Conservation (phyloP, 495 filamentous ascomycete genomes). For the Echria macrotheca region DNA sequence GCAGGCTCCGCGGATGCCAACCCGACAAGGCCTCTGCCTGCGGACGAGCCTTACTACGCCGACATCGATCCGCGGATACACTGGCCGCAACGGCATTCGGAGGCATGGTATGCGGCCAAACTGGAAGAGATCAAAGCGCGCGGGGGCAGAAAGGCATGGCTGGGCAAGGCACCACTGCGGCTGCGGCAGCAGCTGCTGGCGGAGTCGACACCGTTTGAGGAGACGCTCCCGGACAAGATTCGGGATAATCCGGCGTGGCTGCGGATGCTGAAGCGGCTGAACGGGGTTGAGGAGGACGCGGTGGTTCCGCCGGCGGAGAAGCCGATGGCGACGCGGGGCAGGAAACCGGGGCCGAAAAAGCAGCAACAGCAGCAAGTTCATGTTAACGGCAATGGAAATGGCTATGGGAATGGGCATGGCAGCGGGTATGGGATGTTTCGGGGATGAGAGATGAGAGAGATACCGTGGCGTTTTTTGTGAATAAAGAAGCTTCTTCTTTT, state of each 20-base stretch:
- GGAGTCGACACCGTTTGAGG: slow-evolving; percentile 14
- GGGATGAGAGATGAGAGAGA: too few relatives aligned
- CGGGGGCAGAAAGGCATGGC: slow-evolving; percentile 35
- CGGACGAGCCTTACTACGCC: slow-evolving; percentile 21
- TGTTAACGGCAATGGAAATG: neutral
- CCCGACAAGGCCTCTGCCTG: neutral
- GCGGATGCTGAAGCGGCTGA: slow-evolving; percentile 13
- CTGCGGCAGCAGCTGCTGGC: slow-evolving; percentile 25
- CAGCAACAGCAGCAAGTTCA: too few relatives aligned
- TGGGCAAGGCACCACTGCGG: slow-evolving; percentile 35
- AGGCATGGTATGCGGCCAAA: slow-evolving; percentile 37
- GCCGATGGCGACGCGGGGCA: neutral
- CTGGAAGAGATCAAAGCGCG: slow-evolving; percentile 38
- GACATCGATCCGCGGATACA: slow-evolving; percentile 41
- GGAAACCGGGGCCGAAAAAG: neutral
- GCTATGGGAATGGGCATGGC: neutral
- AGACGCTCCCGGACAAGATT: slow-evolving; percentile 26
- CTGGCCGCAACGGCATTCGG: slow-evolving; percentile 32
- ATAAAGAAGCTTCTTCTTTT: too few relatives aligned
- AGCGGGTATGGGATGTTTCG: neutral
- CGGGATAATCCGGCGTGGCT: slow-evolving; percentile 25
- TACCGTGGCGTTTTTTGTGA: too few relatives aligned
- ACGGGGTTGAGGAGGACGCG: slow-evolving; percentile 4
- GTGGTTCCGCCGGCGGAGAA: neutral
- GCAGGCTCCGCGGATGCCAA: slow-evolving; percentile 1